Percentiles rank a stretch among this genome's conserved stretches.
Conservation (phyloP, 495 filamentous ascomycete species). For the Penicillium paradoxum region DNA sequence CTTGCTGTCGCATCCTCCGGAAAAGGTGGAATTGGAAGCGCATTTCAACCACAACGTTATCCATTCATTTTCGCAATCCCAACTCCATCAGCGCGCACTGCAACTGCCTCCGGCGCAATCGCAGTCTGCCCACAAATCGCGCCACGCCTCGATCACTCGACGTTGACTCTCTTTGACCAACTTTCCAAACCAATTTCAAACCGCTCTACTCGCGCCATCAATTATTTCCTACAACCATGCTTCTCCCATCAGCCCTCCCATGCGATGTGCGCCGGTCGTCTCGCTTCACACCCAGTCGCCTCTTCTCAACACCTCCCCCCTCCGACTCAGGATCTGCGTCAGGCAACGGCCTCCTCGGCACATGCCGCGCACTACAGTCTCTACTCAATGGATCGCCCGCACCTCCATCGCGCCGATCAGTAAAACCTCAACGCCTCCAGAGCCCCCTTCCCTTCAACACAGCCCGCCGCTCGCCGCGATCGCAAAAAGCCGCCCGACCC, state of each 20-base stretch:
- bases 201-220: neutral
- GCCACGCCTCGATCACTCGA: slow-evolving; percentile 4
- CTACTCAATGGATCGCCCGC: slow-evolving; percentile 49
- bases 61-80: slow-evolving; percentile 16
- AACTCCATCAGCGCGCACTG: slow-evolving; percentile 21
- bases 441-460: slow-evolving; percentile 47
- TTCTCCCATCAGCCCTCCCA: slow-evolving; percentile 66
- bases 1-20: slow-evolving; percentile 29
- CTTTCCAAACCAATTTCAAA: slow-evolving; percentile 1
- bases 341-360: slow-evolving; percentile 56
- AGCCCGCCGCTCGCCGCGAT: slow-evolving; percentile 45
- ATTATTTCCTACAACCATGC: slow-evolving; percentile 42
- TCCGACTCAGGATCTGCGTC: slow-evolving; percentile 47
- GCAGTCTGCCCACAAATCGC: slow-evolving; percentile 24
- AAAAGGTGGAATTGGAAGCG: slow-evolving; percentile 27
- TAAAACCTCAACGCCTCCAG: slow-evolving; percentile 42
- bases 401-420: slow-evolving; percentile 33
- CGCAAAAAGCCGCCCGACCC: slow-evolving; percentile 31
- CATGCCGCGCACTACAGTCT: slow-evolving; percentile 67
- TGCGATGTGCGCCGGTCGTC: slow-evolving; percentile 60
- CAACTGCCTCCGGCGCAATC: slow-evolving; percentile 37
- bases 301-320: slow-evolving; percentile 59
- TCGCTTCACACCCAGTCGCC: slow-evolving; percentile 53
- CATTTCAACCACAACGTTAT: slow-evolving; percentile 12
- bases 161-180: neutral